A percentile compares a stretch with the other conserved stretches of the same genome.
These are phyloP conservation scores for Fusarium haematococcum DNA, from an alignment of 2,329 filamentous ascomycete species.

Conservation along the genomic window DNA sequence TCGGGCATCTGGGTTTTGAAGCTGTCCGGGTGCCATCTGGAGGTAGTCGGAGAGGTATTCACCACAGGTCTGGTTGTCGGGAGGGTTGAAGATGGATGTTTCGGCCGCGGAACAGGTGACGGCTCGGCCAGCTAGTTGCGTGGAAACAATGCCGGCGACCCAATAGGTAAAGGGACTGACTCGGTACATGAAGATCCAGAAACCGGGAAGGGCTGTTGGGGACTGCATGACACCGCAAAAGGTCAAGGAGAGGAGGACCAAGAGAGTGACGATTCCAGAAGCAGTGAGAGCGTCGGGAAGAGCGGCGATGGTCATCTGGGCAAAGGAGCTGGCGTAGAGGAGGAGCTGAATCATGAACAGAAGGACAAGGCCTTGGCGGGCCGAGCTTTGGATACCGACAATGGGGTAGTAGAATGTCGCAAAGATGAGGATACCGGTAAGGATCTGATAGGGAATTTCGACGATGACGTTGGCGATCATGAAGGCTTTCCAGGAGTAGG, in stretches of 20 bases:
- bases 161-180: conserved; percentile 73
- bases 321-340: conserved; percentile 78
- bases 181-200: conserved; percentile 80
- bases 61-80: conserved; percentile 54
- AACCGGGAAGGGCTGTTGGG: conserved; percentile 66
- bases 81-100: conserved; percentile 71
- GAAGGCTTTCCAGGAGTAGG: conserved; percentile 82
- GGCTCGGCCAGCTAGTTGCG: conserved; percentile 21
- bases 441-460: conserved; percentile 77
- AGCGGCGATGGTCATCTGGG: conserved; percentile 78
- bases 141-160: conserved; percentile 65
- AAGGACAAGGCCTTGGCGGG: conserved; percentile 74
- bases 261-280: conserved; percentile 60
- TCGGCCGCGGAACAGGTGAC: conserved; percentile 65
- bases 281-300: conserved; percentile 77
- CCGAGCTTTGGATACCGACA: conserved; percentile 58
- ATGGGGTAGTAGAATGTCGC: conserved; percentile 77
- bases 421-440: conserved; percentile 73
- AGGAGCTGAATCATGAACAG: conserved; percentile 75
- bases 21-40: conserved; percentile 44
- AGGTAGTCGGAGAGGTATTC: conserved; percentile 69
- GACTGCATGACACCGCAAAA: conserved; percentile 71
- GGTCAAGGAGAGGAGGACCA: conserved; percentile 65
- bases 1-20: conserved; percentile 29
- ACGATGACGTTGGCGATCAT: conserved; percentile 78